phyloP scores from a whole-genome alignment of 108 stramenopile genomes.

The Conticribra guillardii region DNA sequence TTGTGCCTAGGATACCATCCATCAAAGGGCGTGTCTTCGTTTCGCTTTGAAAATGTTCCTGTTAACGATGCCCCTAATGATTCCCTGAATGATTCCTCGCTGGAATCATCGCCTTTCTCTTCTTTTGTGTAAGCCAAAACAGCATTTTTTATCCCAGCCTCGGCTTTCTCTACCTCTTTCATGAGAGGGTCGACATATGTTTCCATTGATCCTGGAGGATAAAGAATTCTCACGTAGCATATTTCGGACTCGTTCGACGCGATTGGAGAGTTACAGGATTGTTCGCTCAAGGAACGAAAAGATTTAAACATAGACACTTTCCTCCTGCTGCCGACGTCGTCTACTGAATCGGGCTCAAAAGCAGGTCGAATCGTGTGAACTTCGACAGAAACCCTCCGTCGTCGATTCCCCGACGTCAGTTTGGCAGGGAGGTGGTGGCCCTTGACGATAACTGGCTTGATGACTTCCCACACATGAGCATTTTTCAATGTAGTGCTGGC shows the following conservation, averaged over 20 bases:
- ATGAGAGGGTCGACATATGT: constrained; percentile 1
- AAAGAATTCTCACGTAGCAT: constrained; percentile 6
- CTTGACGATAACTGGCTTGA: constrained; percentile 14
- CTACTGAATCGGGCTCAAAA: constrained; percentile 9
- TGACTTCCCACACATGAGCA: constrained; percentile 32
- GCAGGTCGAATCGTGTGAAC: constrained; percentile 15
- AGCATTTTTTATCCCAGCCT: not conserved
- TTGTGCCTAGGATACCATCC: constrained; percentile 72
- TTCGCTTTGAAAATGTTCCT: not conserved
- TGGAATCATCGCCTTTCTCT: constrained; percentile 22
- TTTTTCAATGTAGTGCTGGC: constrained; percentile 13
- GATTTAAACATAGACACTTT: not conserved
- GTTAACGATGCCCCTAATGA: constrained; percentile 6
- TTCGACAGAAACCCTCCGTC: constrained; percentile 31
- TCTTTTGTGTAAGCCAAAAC: constrained; percentile 1
- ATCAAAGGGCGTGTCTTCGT: constrained; percentile 7
- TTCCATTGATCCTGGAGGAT: constrained; percentile 10
- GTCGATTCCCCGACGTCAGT: constrained; percentile 26
- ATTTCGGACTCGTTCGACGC: constrained; percentile 7
- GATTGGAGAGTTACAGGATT: too few species aligned
- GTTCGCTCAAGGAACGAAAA: not conserved
- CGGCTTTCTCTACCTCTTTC: constrained; percentile 18
- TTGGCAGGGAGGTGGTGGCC: constrained; percentile 31
- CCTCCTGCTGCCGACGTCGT: not conserved
- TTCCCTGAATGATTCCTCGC: constrained; percentile 21